These are phyloP conservation scores for Medakamo hakoo DNA, from an alignment of 139 green algal species.

Conservation along the genomic window DNA sequence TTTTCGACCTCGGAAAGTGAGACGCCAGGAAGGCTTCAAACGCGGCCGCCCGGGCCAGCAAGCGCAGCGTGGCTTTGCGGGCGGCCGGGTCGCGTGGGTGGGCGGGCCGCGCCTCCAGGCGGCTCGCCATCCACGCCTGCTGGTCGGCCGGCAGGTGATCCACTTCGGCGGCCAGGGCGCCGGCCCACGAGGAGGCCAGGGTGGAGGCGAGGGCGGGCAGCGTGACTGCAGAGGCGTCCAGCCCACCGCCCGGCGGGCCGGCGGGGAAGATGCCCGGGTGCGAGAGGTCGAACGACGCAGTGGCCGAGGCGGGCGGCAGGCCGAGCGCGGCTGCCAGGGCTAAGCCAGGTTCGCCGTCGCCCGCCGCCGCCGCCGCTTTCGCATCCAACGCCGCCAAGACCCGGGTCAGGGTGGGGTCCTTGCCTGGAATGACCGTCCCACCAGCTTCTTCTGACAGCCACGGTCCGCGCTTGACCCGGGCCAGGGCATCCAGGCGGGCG, in stretches of 20 bases:
- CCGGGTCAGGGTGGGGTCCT: too few relatives aligned
- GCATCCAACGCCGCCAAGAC: neutral
- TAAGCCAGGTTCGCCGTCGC: neutral
- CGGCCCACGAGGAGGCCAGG: slow-evolving; percentile 25
- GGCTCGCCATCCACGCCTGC: slow-evolving; percentile 12
- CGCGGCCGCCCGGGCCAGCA: slow-evolving; percentile 15
- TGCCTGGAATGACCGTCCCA: slow-evolving; percentile 4
- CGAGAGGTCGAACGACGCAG: slow-evolving; percentile 1
- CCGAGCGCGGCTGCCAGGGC: neutral
- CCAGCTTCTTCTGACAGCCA: slow-evolving; percentile 17
- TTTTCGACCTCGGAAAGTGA: slow-evolving; percentile 38
- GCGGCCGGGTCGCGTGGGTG: neutral
- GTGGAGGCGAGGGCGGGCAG: slow-evolving; percentile 17
- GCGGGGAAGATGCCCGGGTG: neutral
- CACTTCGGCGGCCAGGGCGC: slow-evolving; percentile 25
- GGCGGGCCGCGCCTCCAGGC: slow-evolving; percentile 6
- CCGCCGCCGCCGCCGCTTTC: neutral
- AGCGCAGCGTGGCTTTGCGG: slow-evolving; percentile 3
- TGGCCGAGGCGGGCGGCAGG: neutral
- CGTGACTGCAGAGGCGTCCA: too few relatives aligned
- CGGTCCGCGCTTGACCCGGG: slow-evolving; percentile 12
- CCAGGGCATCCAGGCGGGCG: slow-evolving; percentile 33
- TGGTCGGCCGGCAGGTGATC: slow-evolving; percentile 22
- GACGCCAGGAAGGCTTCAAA: slow-evolving; percentile 38
- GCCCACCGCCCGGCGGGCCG: neutral